Evolutionary conservation across 345 rosid genomes (phyloP).

Genomic region (Melastoma malabathricum): DNA sequence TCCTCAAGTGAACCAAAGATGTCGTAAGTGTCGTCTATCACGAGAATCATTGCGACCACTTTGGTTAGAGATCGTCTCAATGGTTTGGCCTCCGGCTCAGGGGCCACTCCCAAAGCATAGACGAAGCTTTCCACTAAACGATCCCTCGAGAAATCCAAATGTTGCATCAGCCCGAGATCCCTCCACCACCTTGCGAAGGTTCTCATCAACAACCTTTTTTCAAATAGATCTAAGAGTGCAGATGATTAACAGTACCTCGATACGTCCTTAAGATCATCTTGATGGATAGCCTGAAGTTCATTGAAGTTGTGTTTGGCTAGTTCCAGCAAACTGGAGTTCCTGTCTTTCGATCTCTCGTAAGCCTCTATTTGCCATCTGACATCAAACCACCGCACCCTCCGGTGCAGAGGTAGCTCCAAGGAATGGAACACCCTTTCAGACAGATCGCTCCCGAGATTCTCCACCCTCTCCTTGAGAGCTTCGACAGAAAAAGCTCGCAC

Average conservation of each 20-base stretch:
- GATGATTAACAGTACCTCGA: constrained; percentile 15
- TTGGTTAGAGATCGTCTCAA: constrained; percentile 34
- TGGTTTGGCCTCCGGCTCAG: constrained; percentile 15
- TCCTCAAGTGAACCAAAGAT: constrained; percentile 39
- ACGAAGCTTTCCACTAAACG: constrained; percentile 37
- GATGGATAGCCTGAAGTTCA: constrained; percentile 27
- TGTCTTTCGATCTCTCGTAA: constrained; percentile 2
- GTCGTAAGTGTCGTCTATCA: constrained; percentile 41
- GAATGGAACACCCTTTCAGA: constrained; percentile 8
- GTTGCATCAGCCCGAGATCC: constrained; percentile 22
- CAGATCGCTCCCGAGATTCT: constrained; percentile 4
- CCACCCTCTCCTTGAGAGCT: constrained; percentile 2
- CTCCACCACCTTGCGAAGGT: constrained; percentile 36
- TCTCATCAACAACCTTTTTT: neutral
- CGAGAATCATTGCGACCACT: constrained; percentile 19
- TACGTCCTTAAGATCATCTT: constrained; percentile 26
- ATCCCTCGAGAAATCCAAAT: constrained; percentile 30
- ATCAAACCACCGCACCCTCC: constrained; percentile 38
- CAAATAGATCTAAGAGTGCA: neutral
- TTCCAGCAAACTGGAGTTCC: constrained; percentile 5
- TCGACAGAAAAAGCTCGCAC: constrained; percentile 13
- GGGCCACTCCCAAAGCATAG: constrained; percentile 27
- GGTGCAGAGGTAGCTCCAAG: constrained; percentile 32
- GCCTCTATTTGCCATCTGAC: constrained; percentile 28
- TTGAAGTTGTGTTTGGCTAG: constrained; percentile 37